Conservation (phyloP, 345 rosid genomes). For the Rhodomyrtus tomentosa region DNA sequence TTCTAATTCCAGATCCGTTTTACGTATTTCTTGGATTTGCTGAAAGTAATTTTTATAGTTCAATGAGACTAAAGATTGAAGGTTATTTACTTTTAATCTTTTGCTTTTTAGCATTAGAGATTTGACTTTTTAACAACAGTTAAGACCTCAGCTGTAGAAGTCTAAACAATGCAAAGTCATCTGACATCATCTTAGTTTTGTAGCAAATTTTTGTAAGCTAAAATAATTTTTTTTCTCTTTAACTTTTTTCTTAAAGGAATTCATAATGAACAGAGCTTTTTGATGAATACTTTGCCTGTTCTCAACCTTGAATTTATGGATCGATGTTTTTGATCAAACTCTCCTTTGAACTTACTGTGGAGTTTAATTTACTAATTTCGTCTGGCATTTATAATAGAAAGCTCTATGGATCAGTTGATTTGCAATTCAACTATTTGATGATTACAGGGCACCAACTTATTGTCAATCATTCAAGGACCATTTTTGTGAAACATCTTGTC, state of each 20-base stretch:
- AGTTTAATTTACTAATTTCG: not conserved
- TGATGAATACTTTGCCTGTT: not conserved
- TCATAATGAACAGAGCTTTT: not conserved
- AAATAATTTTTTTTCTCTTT: no score
- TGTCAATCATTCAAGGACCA: not conserved
- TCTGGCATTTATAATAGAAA: not conserved
- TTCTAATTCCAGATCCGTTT: not conserved
- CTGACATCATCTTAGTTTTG: not conserved
- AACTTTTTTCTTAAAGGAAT: not conserved
- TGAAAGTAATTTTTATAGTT: not conserved
- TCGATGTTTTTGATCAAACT: not conserved
- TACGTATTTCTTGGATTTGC: not conserved
- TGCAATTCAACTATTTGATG: not conserved
- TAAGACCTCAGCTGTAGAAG: not conserved
- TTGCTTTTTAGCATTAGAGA: not conserved
- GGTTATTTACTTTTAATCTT: not conserved
- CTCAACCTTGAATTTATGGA: not conserved
- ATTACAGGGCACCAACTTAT: not conserved
- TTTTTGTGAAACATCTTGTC: not conserved
- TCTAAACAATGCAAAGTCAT: not conserved
- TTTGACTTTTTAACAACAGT: not conserved
- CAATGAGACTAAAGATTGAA: not conserved
- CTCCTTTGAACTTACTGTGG: not conserved
- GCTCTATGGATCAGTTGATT: not conserved
- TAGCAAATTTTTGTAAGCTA: no score